These are phyloP conservation scores for Heritiera littoralis DNA, from an alignment of 345 rosid genomes.

Conservation along the genomic window DNA sequence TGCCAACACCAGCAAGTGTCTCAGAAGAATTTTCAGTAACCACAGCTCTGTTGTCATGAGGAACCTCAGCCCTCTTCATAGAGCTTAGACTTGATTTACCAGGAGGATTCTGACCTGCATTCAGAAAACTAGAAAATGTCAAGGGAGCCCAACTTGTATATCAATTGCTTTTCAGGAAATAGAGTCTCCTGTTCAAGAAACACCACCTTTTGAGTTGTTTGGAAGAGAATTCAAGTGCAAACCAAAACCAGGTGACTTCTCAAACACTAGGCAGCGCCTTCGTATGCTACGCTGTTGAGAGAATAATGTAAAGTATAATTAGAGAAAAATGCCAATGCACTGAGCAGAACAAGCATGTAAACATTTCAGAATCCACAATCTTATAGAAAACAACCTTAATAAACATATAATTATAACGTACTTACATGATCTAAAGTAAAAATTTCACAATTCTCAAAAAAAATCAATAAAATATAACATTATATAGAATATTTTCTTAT, in stretches of 20 bases:
- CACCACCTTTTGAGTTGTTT: conserved; percentile 33
- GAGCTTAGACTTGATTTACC: conserved; percentile 29
- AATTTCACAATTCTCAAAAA: too few species aligned
- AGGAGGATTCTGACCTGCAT: conserved; percentile 12
- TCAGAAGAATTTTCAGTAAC: conserved; percentile 35
- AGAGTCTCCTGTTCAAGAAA: conserved; percentile 24
- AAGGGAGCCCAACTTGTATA: conserved; percentile 26
- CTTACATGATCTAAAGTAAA: too few species aligned
- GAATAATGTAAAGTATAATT: conserved; percentile 14
- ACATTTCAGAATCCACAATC: background rate
- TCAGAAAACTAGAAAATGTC: conserved; percentile 24
- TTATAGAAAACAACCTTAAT: background rate
- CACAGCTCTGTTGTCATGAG: conserved; percentile 27
- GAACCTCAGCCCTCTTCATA: conserved; percentile 35
- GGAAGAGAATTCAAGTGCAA: conserved; percentile 63
- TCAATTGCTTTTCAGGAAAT: conserved; percentile 34
- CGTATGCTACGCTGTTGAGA: conserved; percentile 51
- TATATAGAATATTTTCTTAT: background rate
- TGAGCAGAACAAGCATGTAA: background rate
- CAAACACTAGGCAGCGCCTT: conserved; percentile 60
- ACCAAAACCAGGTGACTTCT: conserved; percentile 46
- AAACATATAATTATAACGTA: background rate
- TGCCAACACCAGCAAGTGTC: conserved; percentile 27
- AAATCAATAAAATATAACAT: background rate
- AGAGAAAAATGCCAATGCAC: background rate